Evolutionary conservation across 805 yeast species (phyloP).

Genomic region (Candida pseudofarinosa): DNA sequence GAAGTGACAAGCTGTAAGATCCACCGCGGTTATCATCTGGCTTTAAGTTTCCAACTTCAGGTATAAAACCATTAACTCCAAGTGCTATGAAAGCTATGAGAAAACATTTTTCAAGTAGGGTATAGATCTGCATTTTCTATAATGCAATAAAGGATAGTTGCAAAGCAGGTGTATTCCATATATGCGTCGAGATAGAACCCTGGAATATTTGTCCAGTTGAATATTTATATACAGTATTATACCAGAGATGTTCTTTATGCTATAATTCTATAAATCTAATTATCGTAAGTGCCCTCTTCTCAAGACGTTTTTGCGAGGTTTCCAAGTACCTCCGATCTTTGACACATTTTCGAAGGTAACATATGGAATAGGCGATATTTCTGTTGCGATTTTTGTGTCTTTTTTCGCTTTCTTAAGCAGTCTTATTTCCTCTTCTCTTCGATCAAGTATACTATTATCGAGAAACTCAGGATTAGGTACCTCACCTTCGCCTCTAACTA

Average conservation of each 20-base stretch:
- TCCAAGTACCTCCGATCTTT: slow-evolving; percentile 54
- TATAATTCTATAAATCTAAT: neutral
- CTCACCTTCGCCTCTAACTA: slow-evolving; percentile 63
- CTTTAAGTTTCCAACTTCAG: slow-evolving; percentile 4
- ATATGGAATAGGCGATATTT: slow-evolving; percentile 34
- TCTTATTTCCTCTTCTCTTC: slow-evolving; percentile 16
- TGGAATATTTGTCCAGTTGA: neutral
- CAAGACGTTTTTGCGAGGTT: slow-evolving; percentile 51
- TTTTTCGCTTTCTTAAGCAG: slow-evolving; percentile 14
- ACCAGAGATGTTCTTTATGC: neutral
- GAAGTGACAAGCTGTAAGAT: slow-evolving; percentile 29
- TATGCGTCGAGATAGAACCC: neutral
- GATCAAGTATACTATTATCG: slow-evolving; percentile 20
- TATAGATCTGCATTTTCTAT: neutral
- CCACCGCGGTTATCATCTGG: slow-evolving; percentile 6
- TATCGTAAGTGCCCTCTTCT: slow-evolving; percentile 25
- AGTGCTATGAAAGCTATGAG: neutral
- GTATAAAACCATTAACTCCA: slow-evolving; percentile 2
- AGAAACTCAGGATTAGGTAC: slow-evolving; percentile 57
- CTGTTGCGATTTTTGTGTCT: slow-evolving; percentile 6
- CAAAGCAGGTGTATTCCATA: neutral
- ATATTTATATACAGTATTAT: neutral
- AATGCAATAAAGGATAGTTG: neutral
- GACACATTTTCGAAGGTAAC: slow-evolving; percentile 37
- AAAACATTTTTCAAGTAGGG: neutral